phyloP scores from a whole-genome alignment of 106 monocot species.

The Acanthochlamys bracteata region DNA sequence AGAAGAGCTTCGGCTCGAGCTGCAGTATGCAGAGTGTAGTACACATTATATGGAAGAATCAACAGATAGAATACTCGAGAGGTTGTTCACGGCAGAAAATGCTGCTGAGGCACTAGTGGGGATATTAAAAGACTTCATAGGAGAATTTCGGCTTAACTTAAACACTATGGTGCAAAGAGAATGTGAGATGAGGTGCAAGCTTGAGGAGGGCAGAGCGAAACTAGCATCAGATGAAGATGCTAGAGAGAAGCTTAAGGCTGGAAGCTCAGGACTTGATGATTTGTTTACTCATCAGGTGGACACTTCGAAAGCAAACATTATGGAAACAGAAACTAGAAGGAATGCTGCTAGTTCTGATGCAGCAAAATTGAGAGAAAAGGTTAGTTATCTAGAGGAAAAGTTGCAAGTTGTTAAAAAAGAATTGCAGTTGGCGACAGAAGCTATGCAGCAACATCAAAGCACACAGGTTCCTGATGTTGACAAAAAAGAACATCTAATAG shows the following conservation, averaged over 20 bases:
- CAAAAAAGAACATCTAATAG: conserved; percentile 31
- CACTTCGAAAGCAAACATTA: conserved; percentile 19
- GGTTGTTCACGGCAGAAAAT: conserved; percentile 66
- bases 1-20: conserved; percentile 55
- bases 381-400: conserved; percentile 39
- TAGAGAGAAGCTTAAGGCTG: conserved; percentile 8
- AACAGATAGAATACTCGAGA: conserved; percentile 32
- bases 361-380: conserved; percentile 26
- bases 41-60: conserved; percentile 43
- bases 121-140: conserved; percentile 47
- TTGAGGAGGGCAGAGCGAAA: conserved; percentile 19
- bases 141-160: conserved; percentile 34
- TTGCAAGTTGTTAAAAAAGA: conserved; percentile 30
- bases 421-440: conserved; percentile 20
- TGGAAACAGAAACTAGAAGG: conserved; percentile 23
- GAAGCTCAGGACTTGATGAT: not conserved
- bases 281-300: conserved; percentile 7
- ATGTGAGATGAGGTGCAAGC: conserved; percentile 20
- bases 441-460: conserved; percentile 22
- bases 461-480: conserved; percentile 16
- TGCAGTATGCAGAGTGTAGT: conserved; percentile 36
- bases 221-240: conserved; percentile 14
- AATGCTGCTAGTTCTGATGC: conserved; percentile 16
- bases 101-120: conserved; percentile 37
- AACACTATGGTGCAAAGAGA: conserved; percentile 23